Evolutionary conservation across 345 rosid species (phyloP), one percentile per base, ranked within the genome.

Genomic region (Citrus trifoliata): DNA sequence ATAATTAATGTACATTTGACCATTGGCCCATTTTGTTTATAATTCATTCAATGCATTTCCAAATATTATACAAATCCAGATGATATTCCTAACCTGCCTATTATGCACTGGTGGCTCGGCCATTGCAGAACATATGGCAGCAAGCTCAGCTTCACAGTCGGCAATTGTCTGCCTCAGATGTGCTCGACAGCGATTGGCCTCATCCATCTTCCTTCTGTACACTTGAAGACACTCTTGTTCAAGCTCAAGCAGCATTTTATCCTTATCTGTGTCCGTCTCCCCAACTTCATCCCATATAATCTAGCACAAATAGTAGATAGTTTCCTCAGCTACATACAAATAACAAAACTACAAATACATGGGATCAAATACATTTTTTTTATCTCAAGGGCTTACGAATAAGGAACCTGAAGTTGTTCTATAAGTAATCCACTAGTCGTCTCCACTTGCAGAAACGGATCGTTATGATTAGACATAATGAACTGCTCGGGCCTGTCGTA

Each of bases 281-380:
- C 99, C 99, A 68, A 97, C 93, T 87, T 97, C 99, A 86, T 92
- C 91, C 99, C 99, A 96, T 51, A 94, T 96, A 38, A 93, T 89
- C 99, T 96, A 73, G 79, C 78, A 71, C 3, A 51, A 77, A 61
- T 7, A 58, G 73, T 7, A 38, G 63, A 53, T 64, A 53, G 38
- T 35, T 37, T 62, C 63, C 16, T 35, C 56, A 62, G 55, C 55
- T 53, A 18, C 7, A 53, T 53, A 18, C 7, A 53, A 53, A 19
- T 19, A 16, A 18, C 8, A 53, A 18, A 42, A 13, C 51, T 13
- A 13, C 51, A 46, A 46, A 5, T 13, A 46, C 51, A 46, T 46
- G 58, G 18, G 58, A 18, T 16, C 6, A 53, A 53, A 53, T 4
- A n/a, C 16, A 2, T 24, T 28, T 53, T 28, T 53, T 70, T 21